These are phyloP conservation scores for Rhinocladiella similis DNA, from an alignment of 2,329 filamentous ascomycete genomes.

Conservation along the genomic window DNA sequence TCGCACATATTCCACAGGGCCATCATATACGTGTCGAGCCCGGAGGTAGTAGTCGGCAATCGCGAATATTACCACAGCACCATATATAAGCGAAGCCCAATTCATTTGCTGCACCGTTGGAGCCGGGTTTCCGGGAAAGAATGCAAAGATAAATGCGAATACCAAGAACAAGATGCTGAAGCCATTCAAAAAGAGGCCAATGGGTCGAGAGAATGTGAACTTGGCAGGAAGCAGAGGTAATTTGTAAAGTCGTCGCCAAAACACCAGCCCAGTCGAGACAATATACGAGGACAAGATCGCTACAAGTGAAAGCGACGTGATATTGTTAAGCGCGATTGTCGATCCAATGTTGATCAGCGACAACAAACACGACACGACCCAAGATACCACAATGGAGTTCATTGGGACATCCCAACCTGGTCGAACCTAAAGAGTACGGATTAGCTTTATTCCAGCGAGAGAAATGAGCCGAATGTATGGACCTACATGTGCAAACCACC, in stretches of 20 bases:
- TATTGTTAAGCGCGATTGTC: constrained; percentile 43
- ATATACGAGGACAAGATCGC: constrained; percentile 44
- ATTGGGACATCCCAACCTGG: constrained; percentile 28
- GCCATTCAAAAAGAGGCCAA: constrained; percentile 42
- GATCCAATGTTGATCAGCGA: constrained; percentile 38
- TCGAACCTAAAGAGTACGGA: constrained; percentile 12
- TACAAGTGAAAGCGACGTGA: constrained; percentile 40
- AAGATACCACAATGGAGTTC: constrained; percentile 42
- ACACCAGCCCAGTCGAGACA: constrained; percentile 37
- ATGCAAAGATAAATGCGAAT: constrained; percentile 30
- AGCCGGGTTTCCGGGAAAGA: constrained; percentile 31
- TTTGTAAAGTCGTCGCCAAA: constrained; percentile 37
- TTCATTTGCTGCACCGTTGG: constrained; percentile 31
- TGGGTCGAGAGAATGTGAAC: constrained; percentile 40
- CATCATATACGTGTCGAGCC: constrained; percentile 33
- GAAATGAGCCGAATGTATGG: constrained; percentile 4
- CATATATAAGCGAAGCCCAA: constrained; percentile 33
- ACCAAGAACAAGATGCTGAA: constrained; percentile 31
- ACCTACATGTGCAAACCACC: constrained; percentile 28
- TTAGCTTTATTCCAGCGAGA: background rate
- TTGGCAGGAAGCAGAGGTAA: constrained; percentile 37
- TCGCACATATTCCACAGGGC: constrained; percentile 34
- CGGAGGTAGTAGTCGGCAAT: constrained; percentile 31
- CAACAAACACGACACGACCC: constrained; percentile 45
- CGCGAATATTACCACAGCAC: constrained; percentile 30